Base-by-base conservation (phyloP, 495 filamentous ascomycete species). In the Pyrenopolyporus hunteri region DNA sequence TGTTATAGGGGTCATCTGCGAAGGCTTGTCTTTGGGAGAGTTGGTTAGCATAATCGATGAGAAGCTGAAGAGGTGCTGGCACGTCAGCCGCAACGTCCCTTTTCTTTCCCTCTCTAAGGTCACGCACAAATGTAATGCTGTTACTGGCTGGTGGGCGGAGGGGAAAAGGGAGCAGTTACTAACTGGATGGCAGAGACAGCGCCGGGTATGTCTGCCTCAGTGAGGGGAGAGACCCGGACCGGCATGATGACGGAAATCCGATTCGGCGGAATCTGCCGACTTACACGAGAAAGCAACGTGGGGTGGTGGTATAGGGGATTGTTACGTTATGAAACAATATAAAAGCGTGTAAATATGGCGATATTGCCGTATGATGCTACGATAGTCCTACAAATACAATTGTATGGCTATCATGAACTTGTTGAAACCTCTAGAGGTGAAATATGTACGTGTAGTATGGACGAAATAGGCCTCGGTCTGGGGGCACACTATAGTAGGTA, bases 1-100 rank as follows among this genome's bases (percentile, higher is more conserved):
- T 73, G 69, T 84, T 86, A 64, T 86, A 88, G 11, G 86, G 86
- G 63, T 89, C 87, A 16, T 86, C 78, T 6, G 78, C 77, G 71
- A 90, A 89, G 13, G 85, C 84, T 64, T 80, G 76, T 64, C 70
- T 72, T 51, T 82, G 81, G 56, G 74, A 79, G 5, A 28, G 29
- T 44, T 40, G 48, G 68, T 56, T 54, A 60, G 45, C 54, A 54
- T 45, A 40, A 29, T 39, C 23, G 25, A 36, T 40, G 44, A 50
- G 43, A 33, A 45, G 42, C 43, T 33, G 49, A 55, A 45, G 48
- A 43, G 16, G 28, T 50, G 6, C n/a, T n/a, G n/a, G n/a, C n/a
- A n/a, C 20, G 50, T 62, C 59, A 62, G 59, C 59, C 59, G 46
- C 52, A 63, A 20, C 49, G 22, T 43, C 35, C 45, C 28, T 22